Conservation (phyloP, 345 rosid genomes). For the Acer campestre region DNA sequence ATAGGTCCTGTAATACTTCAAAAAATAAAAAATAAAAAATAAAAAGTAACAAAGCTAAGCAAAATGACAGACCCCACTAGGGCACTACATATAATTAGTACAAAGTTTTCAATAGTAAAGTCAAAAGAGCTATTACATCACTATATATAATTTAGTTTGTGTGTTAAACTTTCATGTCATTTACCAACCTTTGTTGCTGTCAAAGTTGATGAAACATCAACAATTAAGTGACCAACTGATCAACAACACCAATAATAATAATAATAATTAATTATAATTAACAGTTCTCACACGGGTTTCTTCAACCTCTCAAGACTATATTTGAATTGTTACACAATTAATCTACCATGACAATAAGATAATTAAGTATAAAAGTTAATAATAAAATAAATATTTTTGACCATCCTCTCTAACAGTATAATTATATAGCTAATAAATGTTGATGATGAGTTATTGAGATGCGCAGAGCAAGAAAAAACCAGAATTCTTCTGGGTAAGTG, state of each 20-base stretch:
- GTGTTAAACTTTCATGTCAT: slow-evolving; percentile 9
- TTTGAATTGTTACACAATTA: neutral
- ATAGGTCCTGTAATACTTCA: too few relatives aligned
- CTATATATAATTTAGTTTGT: neutral
- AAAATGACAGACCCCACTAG: too few relatives aligned
- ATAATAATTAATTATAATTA: neutral
- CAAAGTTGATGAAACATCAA: neutral
- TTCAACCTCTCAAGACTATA: neutral
- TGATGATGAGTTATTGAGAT: neutral
- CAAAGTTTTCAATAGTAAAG: neutral
- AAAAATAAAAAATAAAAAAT: too few relatives aligned
- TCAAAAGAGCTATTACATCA: neutral
- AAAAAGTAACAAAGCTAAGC: too few relatives aligned
- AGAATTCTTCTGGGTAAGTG: slow-evolving; percentile 83
- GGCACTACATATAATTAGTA: neutral
- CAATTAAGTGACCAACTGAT: too few relatives aligned
- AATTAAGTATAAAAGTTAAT: neutral
- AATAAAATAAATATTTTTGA: neutral
- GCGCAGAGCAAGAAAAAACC: slow-evolving; percentile 74
- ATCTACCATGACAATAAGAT: slow-evolving; percentile 1
- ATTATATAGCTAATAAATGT: neutral
- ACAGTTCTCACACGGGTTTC: neutral
- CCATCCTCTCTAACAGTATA: neutral
- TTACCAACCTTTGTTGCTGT: slow-evolving; percentile 14
- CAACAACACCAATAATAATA: neutral